phyloP scores from a whole-genome alignment of 345 rosid species.

The Fremontodendron californicum region DNA sequence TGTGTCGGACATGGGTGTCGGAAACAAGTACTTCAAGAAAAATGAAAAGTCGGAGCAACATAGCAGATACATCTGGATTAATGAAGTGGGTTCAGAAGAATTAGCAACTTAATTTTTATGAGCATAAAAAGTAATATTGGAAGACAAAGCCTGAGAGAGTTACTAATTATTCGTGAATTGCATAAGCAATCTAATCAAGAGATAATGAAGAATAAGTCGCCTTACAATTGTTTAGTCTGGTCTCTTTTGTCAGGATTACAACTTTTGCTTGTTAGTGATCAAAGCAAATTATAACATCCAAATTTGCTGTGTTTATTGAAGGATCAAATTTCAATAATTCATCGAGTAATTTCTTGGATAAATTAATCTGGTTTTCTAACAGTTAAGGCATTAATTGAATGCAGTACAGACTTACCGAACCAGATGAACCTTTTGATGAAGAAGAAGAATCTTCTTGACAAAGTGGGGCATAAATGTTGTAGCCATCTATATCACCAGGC shows the following conservation, averaged over 20 bases:
- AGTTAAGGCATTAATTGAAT: not conserved
- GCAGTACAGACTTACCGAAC: constrained; percentile 18
- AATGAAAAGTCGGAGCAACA: no score
- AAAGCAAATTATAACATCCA: no score
- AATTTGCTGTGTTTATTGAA: no score
- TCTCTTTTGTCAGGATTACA: no score
- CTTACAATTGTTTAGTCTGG: not conserved
- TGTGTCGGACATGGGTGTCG: no score
- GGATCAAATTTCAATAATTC: not conserved
- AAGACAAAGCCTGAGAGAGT: no score
- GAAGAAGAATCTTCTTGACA: constrained; percentile 16
- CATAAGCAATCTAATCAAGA: not conserved
- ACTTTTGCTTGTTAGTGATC: no score
- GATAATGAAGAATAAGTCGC: not conserved
- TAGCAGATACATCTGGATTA: no score
- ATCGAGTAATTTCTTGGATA: not conserved
- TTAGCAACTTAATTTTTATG: no score
- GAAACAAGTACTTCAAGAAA: no score
- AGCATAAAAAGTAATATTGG: not conserved
- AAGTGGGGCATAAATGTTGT: constrained; percentile 41
- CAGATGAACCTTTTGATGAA: not conserved
- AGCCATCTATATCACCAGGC: constrained; percentile 29
- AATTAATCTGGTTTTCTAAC: not conserved
- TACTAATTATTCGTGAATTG: no score
- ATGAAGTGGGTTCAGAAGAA: no score